Conservation (phyloP, 2,329 filamentous ascomycete species). For the Aurifilum marmelostoma region DNA sequence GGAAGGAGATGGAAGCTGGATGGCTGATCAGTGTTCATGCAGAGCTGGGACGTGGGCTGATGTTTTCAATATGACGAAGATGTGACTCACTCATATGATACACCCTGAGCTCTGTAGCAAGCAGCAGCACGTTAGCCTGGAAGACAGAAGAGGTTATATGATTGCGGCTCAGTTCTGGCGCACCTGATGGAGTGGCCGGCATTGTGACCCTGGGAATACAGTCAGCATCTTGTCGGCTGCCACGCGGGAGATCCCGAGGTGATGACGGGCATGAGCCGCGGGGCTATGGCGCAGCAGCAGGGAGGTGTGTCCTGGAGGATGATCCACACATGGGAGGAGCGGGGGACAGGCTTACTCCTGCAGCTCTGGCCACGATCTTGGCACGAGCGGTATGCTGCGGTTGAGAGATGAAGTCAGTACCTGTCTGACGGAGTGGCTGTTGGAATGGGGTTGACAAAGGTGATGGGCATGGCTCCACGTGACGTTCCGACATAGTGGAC, state of each 20-base stretch:
- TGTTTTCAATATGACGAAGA: neutral
- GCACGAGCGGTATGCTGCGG: neutral
- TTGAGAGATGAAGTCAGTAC: neutral
- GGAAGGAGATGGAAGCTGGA: conserved; percentile 63
- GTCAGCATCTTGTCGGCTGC: neutral
- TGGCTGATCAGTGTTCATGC: neutral
- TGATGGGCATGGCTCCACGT: too few species aligned
- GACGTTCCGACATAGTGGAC: too few species aligned
- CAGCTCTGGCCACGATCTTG: neutral
- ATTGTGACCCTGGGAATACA: conserved; percentile 56
- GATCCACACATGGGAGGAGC: neutral
- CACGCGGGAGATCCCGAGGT: neutral
- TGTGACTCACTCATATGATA: conserved; percentile 15
- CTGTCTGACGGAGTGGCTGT: too few species aligned
- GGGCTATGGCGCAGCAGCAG: neutral
- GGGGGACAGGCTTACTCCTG: neutral
- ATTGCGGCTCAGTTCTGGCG: neutral
- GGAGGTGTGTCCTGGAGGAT: neutral
- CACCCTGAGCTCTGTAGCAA: conserved; percentile 5
- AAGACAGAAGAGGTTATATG: neutral
- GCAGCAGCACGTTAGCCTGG: conserved; percentile 26
- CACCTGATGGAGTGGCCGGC: conserved; percentile 53
- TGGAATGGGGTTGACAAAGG: too few species aligned
- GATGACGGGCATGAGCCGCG: neutral
- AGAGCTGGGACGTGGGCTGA: neutral